These are phyloP conservation scores for Pugionium cornutum DNA, from an alignment of 345 rosid genomes.

Conservation along the genomic window DNA sequence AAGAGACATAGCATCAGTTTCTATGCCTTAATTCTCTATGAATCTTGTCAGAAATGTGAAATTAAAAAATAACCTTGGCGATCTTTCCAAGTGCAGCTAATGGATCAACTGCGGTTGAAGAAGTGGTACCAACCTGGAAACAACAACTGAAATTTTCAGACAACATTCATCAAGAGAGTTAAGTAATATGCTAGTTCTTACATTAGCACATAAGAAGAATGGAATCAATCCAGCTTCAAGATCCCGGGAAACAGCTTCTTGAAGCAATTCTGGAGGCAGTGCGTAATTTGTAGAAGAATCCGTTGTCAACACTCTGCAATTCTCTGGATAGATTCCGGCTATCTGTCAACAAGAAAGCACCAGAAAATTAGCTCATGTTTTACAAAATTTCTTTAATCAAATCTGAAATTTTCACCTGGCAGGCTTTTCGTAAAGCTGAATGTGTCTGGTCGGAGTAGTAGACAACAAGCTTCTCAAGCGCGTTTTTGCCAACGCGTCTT, in stretches of 20 bases:
- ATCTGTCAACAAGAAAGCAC: constrained; percentile 52
- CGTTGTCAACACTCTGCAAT: constrained; percentile 63
- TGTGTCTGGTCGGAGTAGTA: constrained; percentile 92
- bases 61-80: constrained; percentile 51
- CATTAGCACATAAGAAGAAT: constrained; percentile 79
- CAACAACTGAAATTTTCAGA: not conserved
- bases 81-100: constrained; percentile 62
- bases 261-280: constrained; percentile 55
- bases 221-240: constrained; percentile 74
- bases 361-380: not conserved
- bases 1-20: constrained; percentile 5
- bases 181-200: constrained; percentile 39
- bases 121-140: constrained; percentile 81
- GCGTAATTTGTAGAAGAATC: constrained; percentile 72
- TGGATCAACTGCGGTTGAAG: constrained; percentile 87
- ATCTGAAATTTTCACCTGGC: constrained; percentile 56
- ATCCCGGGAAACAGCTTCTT: constrained; percentile 64
- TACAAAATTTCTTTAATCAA: not conserved
- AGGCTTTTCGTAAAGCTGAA: constrained; percentile 78
- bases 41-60: constrained; percentile 27
- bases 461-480: constrained; percentile 74
- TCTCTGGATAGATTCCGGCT: constrained; percentile 70
- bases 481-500: constrained; percentile 55
- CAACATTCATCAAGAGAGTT: not conserved
- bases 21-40: not conserved